Evolutionary conservation across 768 basidiomycete species (phyloP), one percentile per base, ranked within the genome.

Genomic region (Coprinellus micaceus): DNA sequence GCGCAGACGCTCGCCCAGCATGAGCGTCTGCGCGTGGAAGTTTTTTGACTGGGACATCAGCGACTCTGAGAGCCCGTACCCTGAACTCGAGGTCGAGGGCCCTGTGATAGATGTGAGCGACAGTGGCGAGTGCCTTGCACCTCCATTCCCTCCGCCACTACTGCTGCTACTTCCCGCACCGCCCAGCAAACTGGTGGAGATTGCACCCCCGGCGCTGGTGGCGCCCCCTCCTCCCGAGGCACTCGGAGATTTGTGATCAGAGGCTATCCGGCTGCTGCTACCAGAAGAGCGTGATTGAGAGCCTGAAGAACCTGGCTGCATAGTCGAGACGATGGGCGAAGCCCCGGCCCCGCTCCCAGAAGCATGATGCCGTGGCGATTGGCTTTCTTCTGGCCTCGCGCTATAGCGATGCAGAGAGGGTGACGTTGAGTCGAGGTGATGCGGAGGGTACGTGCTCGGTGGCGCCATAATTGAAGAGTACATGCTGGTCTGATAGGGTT

Each of bases 1-100:
- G 83, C 86, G 86, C 86, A 87, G 86, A 85, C 85, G 81, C 80
- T 74, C 83, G 84, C 86, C 85, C 86, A 81, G 85, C 65, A 64
- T 80, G 78, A 77, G 79, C 86, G 81, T 85, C 86, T 87, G 86
- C 86, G 86, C 86, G 82, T 65, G 74, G 79, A 55, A 85, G 79
- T 89, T 88, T 88, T 89, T 88, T 88, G 84, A 68, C 79, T 69
- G 66, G 48, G 54, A 54, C 46, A 50, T 48, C 15, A 51, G 64
- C 49, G 58, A 56, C 43, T 49, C 43, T 17, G 53, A 55, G 59
- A 53, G 57, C 39, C 49, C 54, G 33, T 55, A 56, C 37, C 59
- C 61, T 50, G 63, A 47, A n/a, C 36, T 37, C 9, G 72, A 65
- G 60, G 67, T 67, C 58, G 67, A 74, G 9, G 77, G 77, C 17